Conservation (phyloP, 106 monocot species). For the Allium cepa region DNA sequence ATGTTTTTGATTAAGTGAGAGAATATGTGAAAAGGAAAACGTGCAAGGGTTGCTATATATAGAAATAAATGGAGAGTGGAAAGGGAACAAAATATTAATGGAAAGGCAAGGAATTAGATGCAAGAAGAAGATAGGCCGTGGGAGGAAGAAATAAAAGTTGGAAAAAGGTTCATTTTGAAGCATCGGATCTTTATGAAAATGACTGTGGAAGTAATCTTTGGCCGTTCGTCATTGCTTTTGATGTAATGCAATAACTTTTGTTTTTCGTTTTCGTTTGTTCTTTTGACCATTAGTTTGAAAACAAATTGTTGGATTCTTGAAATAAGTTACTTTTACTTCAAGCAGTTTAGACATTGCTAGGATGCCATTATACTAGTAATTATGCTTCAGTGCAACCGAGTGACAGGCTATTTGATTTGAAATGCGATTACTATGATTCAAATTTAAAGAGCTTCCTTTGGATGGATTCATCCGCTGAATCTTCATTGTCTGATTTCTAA, state of each 20-base stretch:
- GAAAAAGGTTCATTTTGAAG: background rate
- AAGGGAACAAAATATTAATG: background rate
- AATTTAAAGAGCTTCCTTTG: no score
- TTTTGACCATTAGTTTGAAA: background rate
- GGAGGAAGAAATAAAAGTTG: background rate
- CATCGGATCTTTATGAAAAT: background rate
- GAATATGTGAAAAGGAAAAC: background rate
- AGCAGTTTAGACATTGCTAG: no score
- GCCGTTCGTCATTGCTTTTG: background rate
- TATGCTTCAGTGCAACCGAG: no score
- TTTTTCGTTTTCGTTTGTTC: background rate
- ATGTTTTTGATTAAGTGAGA: background rate
- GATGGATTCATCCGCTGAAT: no score
- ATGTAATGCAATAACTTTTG: background rate
- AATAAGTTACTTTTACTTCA: no score
- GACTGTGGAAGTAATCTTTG: background rate
- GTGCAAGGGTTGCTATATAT: background rate
- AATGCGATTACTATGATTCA: no score
- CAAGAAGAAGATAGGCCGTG: background rate
- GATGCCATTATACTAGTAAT: no score
- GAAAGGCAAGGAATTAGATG: constrained; percentile 10
- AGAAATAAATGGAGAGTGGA: background rate
- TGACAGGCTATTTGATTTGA: no score
- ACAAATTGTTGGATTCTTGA: no score
- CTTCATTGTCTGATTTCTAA: no score